A percentile compares a stretch with the other conserved stretches of the same genome.
Conservation (phyloP, 2,329 filamentous ascomycete species). For the Lithohypha guttulata region DNA sequence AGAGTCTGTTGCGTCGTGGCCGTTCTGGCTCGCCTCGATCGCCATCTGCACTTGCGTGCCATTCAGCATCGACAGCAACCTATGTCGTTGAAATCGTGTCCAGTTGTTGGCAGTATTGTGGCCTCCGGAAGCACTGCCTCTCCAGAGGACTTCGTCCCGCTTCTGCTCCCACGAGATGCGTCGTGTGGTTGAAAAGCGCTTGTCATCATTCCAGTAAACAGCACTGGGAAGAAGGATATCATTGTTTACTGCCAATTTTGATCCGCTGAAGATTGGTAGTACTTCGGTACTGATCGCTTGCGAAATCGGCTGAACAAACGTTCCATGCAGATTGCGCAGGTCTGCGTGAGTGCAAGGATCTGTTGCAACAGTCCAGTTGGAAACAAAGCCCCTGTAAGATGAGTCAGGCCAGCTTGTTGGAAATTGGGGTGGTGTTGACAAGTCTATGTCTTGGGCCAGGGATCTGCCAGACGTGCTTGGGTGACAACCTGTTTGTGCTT, state of each 20-base stretch:
- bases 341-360: constrained; percentile 37
- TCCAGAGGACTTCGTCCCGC: constrained; percentile 35
- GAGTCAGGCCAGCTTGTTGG: too few relatives aligned
- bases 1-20: too few relatives aligned
- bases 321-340: constrained; percentile 38
- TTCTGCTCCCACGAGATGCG: constrained; percentile 32
- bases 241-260: constrained; percentile 41
- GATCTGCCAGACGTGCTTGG: constrained; percentile 30
- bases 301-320: constrained; percentile 40
- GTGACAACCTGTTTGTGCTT: constrained; percentile 42
- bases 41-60: too few relatives aligned
- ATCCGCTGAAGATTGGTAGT: constrained; percentile 41
- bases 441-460: constrained; percentile 23
- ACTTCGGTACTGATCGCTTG: constrained; percentile 34
- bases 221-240: constrained; percentile 42
- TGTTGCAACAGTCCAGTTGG: constrained; percentile 36
- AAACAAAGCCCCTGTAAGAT: too few relatives aligned
- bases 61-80: constrained; percentile 65
- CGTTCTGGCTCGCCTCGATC: too few relatives aligned
- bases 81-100: constrained; percentile 65
- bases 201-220: constrained; percentile 39
- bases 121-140: constrained; percentile 39
- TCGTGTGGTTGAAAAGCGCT: constrained; percentile 33
- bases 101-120: constrained; percentile 46
- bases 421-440: constrained; percentile 27